These are phyloP conservation scores for Pichia sp. DNA, from an alignment of 1,139 yeast genomes.

Conservation along the genomic window DNA sequence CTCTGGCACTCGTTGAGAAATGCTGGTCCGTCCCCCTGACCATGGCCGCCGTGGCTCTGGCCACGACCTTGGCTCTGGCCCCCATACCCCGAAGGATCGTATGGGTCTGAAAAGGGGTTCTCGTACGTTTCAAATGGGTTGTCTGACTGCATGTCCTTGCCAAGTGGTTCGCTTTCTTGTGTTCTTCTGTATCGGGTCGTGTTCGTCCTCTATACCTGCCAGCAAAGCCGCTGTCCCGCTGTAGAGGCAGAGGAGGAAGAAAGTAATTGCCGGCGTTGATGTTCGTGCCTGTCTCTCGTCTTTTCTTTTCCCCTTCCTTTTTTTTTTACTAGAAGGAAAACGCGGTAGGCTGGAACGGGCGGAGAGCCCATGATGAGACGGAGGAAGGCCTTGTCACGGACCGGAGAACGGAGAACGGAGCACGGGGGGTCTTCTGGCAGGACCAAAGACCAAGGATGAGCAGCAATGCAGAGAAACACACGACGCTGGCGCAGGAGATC, in stretches of 20 bases:
- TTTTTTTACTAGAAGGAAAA: neutral
- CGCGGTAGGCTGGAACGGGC: neutral
- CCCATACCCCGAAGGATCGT: conserved; percentile 7
- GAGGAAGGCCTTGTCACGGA: no score
- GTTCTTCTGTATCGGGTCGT: neutral
- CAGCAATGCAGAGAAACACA: neutral
- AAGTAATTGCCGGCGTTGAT: no score
- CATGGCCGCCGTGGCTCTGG: neutral
- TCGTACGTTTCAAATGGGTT: conserved; percentile 15
- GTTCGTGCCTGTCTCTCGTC: neutral
- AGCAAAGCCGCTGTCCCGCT: no score
- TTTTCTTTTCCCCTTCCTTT: neutral
- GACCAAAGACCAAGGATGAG: neutral
- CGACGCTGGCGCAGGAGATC: conserved; percentile 9
- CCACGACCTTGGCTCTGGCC: neutral
- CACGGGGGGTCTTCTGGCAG: no score
- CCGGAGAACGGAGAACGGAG: no score
- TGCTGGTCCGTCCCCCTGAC: neutral
- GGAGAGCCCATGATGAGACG: neutral
- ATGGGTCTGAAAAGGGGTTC: conserved; percentile 17
- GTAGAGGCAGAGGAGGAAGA: no score
- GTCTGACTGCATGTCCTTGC: conserved; percentile 5
- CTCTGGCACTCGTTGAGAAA: conserved; percentile 8
- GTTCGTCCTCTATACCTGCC: no score
- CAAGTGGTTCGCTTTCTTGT: neutral